phyloP scores from a whole-genome alignment of 768 basidiomycete species.

The Phanerochaete sordida region DNA sequence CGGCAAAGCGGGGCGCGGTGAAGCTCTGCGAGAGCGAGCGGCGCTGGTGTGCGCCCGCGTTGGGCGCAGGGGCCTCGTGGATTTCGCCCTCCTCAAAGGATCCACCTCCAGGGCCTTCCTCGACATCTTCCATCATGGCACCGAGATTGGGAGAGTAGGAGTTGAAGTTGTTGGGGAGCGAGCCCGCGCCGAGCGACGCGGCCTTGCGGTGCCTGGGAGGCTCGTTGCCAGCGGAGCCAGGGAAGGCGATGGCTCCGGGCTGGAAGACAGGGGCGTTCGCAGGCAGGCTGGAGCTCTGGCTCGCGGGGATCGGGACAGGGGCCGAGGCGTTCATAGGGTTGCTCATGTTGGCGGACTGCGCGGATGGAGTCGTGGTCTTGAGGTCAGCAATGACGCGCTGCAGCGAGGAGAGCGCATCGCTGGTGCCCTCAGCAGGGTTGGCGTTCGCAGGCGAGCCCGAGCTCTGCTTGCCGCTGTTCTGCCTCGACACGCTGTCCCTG shows the following conservation, averaged over 20 bases:
- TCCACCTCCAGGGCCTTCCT: conserved; percentile 49
- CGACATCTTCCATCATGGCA: conserved; percentile 79
- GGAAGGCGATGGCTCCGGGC: conserved; percentile 59
- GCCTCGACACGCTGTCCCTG: conserved; percentile 26
- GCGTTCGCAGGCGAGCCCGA: conserved; percentile 48
- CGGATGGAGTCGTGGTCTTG: conserved; percentile 76
- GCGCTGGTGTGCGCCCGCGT: conserved; percentile 55
- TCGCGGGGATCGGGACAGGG: conserved; percentile 41
- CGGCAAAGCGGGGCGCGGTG: conserved; percentile 85
- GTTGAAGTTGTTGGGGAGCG: conserved; percentile 57
- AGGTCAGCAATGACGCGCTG: conserved; percentile 94
- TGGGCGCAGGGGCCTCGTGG: conserved; percentile 47
- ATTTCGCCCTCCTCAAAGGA: conserved; percentile 81
- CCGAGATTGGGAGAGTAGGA: conserved; percentile 79
- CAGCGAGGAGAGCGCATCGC: conserved; percentile 81
- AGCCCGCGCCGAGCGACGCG: conserved; percentile 61
- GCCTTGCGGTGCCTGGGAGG: conserved; percentile 78
- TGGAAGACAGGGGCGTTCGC: conserved; percentile 73
- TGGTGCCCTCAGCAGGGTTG: conserved; percentile 50
- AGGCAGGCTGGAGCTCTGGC: conserved; percentile 55
- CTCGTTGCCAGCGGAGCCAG: conserved; percentile 35
- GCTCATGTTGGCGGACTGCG: conserved; percentile 36
- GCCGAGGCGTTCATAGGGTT: conserved; percentile 29
- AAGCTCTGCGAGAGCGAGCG: conserved; percentile 82
- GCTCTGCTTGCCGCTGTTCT: conserved; percentile 40